Evolutionary conservation across 768 basidiomycete genomes (phyloP).

Genomic region (Mycena amicta): DNA sequence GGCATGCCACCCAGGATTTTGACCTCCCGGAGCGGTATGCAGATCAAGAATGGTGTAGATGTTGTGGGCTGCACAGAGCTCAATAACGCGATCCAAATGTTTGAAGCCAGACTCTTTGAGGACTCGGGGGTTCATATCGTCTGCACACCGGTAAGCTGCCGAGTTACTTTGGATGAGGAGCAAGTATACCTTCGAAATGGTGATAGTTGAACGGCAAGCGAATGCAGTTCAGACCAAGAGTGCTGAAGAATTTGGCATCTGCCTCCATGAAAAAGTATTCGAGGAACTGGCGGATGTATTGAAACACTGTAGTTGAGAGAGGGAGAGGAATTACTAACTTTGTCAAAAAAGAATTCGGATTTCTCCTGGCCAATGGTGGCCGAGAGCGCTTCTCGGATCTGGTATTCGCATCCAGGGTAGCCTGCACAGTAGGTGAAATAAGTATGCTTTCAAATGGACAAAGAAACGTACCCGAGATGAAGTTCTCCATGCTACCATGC

Average conservation of each 20-base stretch:
- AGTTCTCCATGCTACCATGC: constrained; percentile 68
- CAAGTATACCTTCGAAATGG: constrained; percentile 59
- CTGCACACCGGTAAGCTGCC: constrained; percentile 21
- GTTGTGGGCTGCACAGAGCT: constrained; percentile 73
- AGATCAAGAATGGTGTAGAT: constrained; percentile 84
- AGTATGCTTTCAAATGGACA: neutral
- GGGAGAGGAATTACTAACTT: constrained; percentile 22
- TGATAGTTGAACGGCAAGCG: constrained; percentile 76
- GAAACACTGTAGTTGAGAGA: no score
- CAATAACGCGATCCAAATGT: constrained; percentile 79
- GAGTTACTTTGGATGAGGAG: neutral
- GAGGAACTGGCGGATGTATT: constrained; percentile 63
- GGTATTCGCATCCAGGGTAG: constrained; percentile 80
- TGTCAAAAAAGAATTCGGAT: constrained; percentile 83
- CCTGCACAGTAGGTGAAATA: constrained; percentile 37
- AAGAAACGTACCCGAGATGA: constrained; percentile 56
- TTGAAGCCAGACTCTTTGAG: constrained; percentile 76
- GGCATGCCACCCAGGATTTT: constrained; percentile 83
- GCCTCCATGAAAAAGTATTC: constrained; percentile 81
- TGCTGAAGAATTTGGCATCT: constrained; percentile 78
- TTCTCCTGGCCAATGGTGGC: constrained; percentile 66
- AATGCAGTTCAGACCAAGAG: constrained; percentile 79
- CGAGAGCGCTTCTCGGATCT: constrained; percentile 71
- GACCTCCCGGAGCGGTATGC: constrained; percentile 72
- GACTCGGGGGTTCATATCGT: constrained; percentile 80